Conservation (phyloP, 1,139 yeast species). For the Magnusiomyces fungicola region DNA sequence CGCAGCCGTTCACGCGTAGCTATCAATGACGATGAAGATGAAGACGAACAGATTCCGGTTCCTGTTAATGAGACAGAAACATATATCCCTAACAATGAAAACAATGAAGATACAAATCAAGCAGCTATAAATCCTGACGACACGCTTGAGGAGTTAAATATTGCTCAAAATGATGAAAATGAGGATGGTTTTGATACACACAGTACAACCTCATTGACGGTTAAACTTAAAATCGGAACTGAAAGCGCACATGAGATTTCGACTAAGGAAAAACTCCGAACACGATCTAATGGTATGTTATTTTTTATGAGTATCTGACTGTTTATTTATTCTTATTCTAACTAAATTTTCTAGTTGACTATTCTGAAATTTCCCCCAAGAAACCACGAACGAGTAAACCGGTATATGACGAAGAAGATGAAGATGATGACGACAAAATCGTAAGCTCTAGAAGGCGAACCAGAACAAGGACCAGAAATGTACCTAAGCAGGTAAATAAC, state of each 20-base stretch:
- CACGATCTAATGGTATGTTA: not conserved
- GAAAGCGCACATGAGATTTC: not conserved
- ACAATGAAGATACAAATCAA: too few relatives aligned
- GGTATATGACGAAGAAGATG: slow-evolving; percentile 7
- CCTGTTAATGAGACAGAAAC: too few relatives aligned
- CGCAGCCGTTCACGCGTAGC: too few relatives aligned
- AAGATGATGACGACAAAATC: slow-evolving; percentile 16
- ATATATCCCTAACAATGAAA: too few relatives aligned
- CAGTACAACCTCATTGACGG: not conserved
- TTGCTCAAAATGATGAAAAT: not conserved
- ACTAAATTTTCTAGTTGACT: not conserved
- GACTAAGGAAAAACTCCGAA: not conserved
- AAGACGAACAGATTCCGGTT: too few relatives aligned
- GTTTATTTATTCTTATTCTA: not conserved
- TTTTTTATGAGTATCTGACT: not conserved
- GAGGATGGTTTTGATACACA: not conserved
- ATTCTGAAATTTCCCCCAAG: not conserved
- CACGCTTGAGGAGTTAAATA: not conserved
- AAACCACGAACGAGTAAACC: not conserved
- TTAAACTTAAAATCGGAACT: slow-evolving; percentile 5
- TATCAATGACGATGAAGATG: too few relatives aligned
- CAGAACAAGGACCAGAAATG: slow-evolving; percentile 2
- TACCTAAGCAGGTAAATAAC: slow-evolving; percentile 10
- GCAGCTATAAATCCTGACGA: too few relatives aligned
- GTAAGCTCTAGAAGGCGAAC: not conserved